Conservation (phyloP, 2,329 filamentous ascomycete species). For the Aspergillus pseudoviridinutans region DNA sequence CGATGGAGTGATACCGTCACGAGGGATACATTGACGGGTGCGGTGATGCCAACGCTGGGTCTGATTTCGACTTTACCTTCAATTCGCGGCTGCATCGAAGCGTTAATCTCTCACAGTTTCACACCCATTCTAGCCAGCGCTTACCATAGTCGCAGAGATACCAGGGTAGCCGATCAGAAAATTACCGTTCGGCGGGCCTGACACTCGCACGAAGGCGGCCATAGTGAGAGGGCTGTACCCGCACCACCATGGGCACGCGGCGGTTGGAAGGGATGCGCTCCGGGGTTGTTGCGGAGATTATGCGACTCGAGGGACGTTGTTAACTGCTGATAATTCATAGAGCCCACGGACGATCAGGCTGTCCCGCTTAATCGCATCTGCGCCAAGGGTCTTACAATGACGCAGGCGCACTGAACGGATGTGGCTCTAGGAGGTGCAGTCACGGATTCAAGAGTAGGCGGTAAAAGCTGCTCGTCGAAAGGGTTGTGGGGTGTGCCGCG, state of each 20-base stretch:
- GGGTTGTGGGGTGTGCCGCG: neutral
- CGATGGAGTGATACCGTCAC: slow-evolving; percentile 92
- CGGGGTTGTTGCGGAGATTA: slow-evolving; percentile 23
- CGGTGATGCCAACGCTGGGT: slow-evolving; percentile 77
- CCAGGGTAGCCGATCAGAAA: slow-evolving; percentile 96
- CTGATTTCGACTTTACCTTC: slow-evolving; percentile 97
- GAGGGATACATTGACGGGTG: slow-evolving; percentile 84
- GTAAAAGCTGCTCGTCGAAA: slow-evolving; percentile 1
- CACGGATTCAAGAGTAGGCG: neutral
- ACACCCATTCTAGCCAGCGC: slow-evolving; percentile 35
- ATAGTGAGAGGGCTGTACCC: slow-evolving; percentile 45
- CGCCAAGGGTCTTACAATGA: slow-evolving; percentile 11
- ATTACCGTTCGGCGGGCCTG: slow-evolving; percentile 92
- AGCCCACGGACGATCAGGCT: slow-evolving; percentile 8
- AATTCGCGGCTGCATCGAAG: slow-evolving; percentile 70
- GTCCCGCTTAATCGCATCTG: slow-evolving; percentile 9
- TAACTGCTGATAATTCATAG: slow-evolving; percentile 25
- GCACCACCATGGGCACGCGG: slow-evolving; percentile 39
- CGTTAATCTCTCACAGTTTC: neutral
- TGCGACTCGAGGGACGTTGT: slow-evolving; percentile 20
- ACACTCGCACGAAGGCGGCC: slow-evolving; percentile 89
- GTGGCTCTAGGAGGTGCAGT: slow-evolving; percentile 1
- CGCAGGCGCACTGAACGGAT: slow-evolving; percentile 12
- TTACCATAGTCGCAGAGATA: slow-evolving; percentile 92
- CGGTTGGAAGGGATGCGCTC: slow-evolving; percentile 22